Conservation (phyloP, 164 flowering plant species). For the grape (Vitis vinifera) region ASM3070453v1 NC_081805.1:7564501-7565000, state of each 20-base stretch:
- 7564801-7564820: not conserved
- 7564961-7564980: no score
- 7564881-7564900: no score
- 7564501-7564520: not conserved
- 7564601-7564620: slow-evolving; percentile 57
- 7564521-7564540: not conserved
- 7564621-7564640: slow-evolving; percentile 30
- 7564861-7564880: no score
- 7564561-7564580: slow-evolving; percentile 28
- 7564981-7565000: no score
- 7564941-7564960: no score
- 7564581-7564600: slow-evolving; percentile 58
- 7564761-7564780: not conserved
- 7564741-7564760: not conserved
- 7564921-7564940: no score
- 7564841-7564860: no score
- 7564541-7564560: not conserved
- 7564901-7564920: no score
- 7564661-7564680: not conserved
- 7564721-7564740: not conserved
- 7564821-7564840: not conserved
- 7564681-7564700: not conserved
- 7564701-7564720: not conserved
- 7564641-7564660: not conserved
- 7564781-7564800: not conserved